Evolutionary conservation across 345 rosid species (phyloP).

Genomic region (Luvunga scandens): DNA sequence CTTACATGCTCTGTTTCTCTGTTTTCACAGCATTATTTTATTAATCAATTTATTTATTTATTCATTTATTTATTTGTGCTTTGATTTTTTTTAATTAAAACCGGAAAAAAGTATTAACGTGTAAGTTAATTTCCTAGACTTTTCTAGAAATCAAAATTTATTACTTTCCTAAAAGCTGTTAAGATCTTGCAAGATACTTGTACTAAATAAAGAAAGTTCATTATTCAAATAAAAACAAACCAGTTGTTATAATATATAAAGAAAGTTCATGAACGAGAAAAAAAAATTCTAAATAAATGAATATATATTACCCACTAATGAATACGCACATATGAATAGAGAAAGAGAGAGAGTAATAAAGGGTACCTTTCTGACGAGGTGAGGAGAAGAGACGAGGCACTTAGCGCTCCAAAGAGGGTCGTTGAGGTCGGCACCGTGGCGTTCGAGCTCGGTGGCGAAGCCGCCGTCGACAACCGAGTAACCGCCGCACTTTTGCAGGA

Average conservation of each 20-base stretch:
- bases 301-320: neutral
- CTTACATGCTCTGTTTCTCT: conserved; percentile 7
- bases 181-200: neutral
- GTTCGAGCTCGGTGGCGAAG: conserved; percentile 88
- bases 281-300: too few species aligned
- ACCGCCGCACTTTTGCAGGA: conserved; percentile 72
- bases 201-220: neutral
- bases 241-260: too few species aligned
- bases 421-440: conserved; percentile 81
- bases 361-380: conserved; percentile 70
- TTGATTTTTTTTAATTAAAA: too few species aligned
- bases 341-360: neutral
- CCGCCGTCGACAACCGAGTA: conserved; percentile 84
- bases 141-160: neutral
- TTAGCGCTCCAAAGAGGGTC: conserved; percentile 99
- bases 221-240: too few species aligned
- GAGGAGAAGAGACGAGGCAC: conserved; percentile 76
- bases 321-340: neutral
- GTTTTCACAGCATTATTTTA: neutral
- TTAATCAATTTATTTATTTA: neutral
- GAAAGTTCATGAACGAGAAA: too few species aligned
- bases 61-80: neutral
- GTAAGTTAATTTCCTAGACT: too few species aligned
- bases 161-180: neutral
- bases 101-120: too few species aligned